Percentiles rank a stretch among this genome's conserved stretches.
Conservation (phyloP, 1,284 basidiomycete species). For the Ganoderma lucidum region DNA sequence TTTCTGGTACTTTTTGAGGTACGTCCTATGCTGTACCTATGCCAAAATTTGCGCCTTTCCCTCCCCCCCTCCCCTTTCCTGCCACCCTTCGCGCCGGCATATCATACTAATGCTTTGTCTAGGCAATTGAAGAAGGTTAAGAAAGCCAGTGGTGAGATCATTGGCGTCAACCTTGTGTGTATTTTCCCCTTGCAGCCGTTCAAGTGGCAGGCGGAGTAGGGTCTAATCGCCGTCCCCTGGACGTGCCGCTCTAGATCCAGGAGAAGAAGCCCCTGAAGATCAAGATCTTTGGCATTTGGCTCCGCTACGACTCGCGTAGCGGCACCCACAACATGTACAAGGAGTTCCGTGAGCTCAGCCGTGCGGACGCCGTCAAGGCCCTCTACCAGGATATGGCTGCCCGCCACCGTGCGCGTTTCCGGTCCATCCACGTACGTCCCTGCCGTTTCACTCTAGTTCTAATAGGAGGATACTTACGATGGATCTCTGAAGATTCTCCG, state of each 20-base stretch:
- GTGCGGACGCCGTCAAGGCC: conserved; percentile 95
- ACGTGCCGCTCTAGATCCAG: conserved; percentile 73
- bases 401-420: conserved; percentile 98
- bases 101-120: conserved; percentile 20
- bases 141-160: conserved; percentile 99
- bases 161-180: conserved; percentile 97
- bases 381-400: conserved; percentile 99
- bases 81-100: neutral
- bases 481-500: conserved; percentile 77
- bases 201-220: conserved; percentile 87
- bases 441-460: conserved; percentile 19
- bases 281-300: conserved; percentile 99
- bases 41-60: neutral
- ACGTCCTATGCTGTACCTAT: conserved; percentile 27
- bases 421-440: conserved; percentile 90
- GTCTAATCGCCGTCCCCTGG: conserved; percentile 54
- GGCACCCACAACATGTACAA: conserved; percentile 99
- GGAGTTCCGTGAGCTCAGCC: conserved; percentile 97
- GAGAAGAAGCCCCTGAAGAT: conserved; percentile 98
- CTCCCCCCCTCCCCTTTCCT: neutral
- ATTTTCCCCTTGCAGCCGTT: conserved; percentile 80
- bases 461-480: neutral
- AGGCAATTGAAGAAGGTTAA: conserved; percentile 99
- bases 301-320: conserved; percentile 98
- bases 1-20: conserved; percentile 99